Evolutionary conservation across 2,329 filamentous ascomycete species (phyloP).

Genomic region (Dactylellina sp.): DNA sequence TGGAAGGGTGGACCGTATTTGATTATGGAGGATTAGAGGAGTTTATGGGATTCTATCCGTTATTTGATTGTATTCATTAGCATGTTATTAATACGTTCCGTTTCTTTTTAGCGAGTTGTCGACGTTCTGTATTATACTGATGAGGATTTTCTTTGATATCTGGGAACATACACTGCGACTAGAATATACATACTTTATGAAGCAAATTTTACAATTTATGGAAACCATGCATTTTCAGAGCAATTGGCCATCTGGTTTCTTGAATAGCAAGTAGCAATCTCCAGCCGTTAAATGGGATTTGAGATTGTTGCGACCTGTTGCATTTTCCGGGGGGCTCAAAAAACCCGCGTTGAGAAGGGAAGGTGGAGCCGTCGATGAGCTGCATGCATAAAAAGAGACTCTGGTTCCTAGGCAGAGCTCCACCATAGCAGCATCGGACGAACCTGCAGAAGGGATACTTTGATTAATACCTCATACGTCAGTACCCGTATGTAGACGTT

Average conservation of each 20-base stretch:
- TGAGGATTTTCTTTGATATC: too few relatives aligned
- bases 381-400: conserved; percentile 4
- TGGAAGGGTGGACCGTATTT: conserved; percentile 51
- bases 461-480: conserved; percentile 56
- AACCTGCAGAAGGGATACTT: conserved; percentile 42
- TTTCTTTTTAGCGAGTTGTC: neutral
- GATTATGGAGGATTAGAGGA: conserved; percentile 52
- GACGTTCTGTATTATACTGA: neutral
- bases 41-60: neutral
- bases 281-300: too few relatives aligned
- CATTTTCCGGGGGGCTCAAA: conserved; percentile 21
- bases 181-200: too few relatives aligned
- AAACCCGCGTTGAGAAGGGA: conserved; percentile 36
- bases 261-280: too few relatives aligned
- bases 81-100: neutral
- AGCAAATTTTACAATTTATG: too few relatives aligned
- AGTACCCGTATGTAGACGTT: conserved; percentile 43
- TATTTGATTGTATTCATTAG: neutral
- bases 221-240: too few relatives aligned
- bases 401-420: conserved; percentile 45
- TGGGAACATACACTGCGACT: too few relatives aligned
- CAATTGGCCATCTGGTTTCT: too few relatives aligned
- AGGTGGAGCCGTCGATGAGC: conserved; percentile 30
- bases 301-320: conserved; percentile 29
- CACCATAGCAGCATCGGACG: conserved; percentile 31